Evolutionary conservation across 768 basidiomycete genomes (phyloP), one percentile per base, ranked within the genome.

Genomic region (Trametes cubensis): DNA sequence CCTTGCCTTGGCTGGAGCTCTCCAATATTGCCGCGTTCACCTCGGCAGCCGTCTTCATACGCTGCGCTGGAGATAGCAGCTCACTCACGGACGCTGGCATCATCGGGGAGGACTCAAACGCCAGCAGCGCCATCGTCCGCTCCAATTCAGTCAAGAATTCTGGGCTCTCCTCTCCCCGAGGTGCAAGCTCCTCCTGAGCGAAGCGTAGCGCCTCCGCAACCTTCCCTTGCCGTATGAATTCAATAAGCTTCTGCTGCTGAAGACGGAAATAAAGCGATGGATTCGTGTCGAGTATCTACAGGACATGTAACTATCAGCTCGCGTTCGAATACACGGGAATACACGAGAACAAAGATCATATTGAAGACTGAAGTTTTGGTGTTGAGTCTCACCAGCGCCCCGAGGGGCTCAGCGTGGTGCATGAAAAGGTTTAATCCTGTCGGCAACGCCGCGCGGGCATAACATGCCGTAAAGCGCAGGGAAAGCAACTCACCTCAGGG

Each of bases 311-410:
- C 61, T 72, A 67, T 55, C 53, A 58, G 58, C 25, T 55, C 48
- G 3, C 50, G 30, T 48, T 42, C 60, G 25, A 44, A 5, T 38
- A n/a, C 34, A 60, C 28, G 46, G 46, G 52, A 63, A 59, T 58
- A 45, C 39, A 66, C 60, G 58, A 68, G 55, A 67, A 72, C 69
- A 68, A 68, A 66, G 67, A 77, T 93, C 91, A 94, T 93, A 89
- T 92, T 92, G 89, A 93, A 93, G 90, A 93, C 91, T 92, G 90
- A 91, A 92, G 89, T 88, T 89, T 88, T 86, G 81, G 81, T 83
- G 76, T 84, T 80, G 79, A 74, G 70, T 86, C 75, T 95, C 95
- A 88, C 92, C 94, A 94, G 78, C 81, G 89, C 85, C 90, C 85
- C 79, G 74, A 71, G 77, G 81, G 87, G 79, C 87, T 97, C 81